Base-by-base conservation (phyloP, 1,139 yeast species). In the Diutina neorugosa region DNA sequence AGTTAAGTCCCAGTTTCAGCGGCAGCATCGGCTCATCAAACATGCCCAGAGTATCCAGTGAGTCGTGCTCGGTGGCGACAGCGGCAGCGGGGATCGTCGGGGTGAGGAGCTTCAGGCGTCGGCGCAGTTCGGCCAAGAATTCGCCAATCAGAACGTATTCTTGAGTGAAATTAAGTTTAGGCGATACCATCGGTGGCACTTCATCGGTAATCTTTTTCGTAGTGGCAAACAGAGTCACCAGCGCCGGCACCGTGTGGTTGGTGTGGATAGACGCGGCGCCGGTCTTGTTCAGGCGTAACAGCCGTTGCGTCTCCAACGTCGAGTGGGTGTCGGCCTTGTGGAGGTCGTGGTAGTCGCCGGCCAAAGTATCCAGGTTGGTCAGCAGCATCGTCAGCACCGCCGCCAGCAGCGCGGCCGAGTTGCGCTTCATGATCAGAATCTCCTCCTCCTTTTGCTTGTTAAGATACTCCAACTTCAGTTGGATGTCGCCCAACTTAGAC, bases 1-100 rank as follows among this genome's bases (percentile, higher is more conserved):
- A 65, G 61, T 79, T 78, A 54, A 81, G 67, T 0, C 84, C 84
- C 21, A 70, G 59, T 52, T 63, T 66, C 20, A 74, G 16, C 20
- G 43, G 43, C 20, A 18, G 20, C 9, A n/a, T n/a, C 43, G 43
- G 43, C 12, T 27, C 21, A 23, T 46, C 50, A 27, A 46, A 46
- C 50, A 46, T 46, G 23, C 50, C 50, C 52, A 37, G 46, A 40
- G 52, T 41, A 16, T 50, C 46, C 18, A 23, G 18, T 16, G 40
- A n/a, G 34, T 40, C 46, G 46, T 20, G 14, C 6, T 37, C 40
- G 16, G 16, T n/a, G 14, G 14, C 42, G 18, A 12, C 31, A n/a
- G 37, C 44, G 12, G 37, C 37, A 11, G 16, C n/a, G n/a, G 25
- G 49, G 72, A 66, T 1, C 55, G 48, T 3, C 65, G 65, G 4